Evolutionary conservation across 148 eudicot species (phyloP).

Genomic region (Amaranthus cruentus): DNA sequence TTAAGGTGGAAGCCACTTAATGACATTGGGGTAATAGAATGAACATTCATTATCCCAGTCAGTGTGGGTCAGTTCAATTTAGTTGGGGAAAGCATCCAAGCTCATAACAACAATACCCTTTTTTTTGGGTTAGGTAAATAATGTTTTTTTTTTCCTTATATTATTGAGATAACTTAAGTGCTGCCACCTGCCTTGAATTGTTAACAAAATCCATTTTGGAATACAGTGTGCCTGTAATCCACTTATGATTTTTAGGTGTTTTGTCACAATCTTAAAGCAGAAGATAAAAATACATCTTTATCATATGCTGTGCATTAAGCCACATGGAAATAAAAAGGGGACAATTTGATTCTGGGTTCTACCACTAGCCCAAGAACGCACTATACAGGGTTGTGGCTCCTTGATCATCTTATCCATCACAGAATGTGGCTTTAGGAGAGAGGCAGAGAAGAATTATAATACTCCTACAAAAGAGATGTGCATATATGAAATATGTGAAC

Average conservation of each 20-base stretch:
- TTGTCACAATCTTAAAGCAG: constrained; percentile 8
- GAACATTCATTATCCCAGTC: no score
- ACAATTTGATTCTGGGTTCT: not conserved
- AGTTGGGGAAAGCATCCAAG: no score
- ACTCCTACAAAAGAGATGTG: not conserved
- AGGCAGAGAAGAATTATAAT: not conserved
- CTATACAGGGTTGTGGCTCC: constrained; percentile 1
- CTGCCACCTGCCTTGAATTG: constrained; percentile 1
- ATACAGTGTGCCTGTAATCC: not conserved
- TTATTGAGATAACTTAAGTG: constrained; percentile 9
- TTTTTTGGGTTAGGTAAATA: constrained; percentile 2
- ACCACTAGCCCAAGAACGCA: not conserved
- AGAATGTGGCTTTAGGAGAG: constrained; percentile 1
- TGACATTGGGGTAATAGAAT: no score
- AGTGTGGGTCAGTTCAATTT: no score
- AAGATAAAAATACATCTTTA: not conserved
- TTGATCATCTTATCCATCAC: not conserved
- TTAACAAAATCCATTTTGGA: constrained; percentile 2
- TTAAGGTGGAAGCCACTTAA: no score
- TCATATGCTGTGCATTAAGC: constrained; percentile 12
- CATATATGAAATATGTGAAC: no score
- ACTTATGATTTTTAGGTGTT: constrained; percentile 17
- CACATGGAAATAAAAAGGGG: not conserved
- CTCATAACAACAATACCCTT: constrained; percentile 10
- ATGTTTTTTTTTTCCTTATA: constrained; percentile 7